Evolutionary conservation across 2,329 filamentous ascomycete species (phyloP).

Genomic region (Sodiomyces alkalinus): DNA sequence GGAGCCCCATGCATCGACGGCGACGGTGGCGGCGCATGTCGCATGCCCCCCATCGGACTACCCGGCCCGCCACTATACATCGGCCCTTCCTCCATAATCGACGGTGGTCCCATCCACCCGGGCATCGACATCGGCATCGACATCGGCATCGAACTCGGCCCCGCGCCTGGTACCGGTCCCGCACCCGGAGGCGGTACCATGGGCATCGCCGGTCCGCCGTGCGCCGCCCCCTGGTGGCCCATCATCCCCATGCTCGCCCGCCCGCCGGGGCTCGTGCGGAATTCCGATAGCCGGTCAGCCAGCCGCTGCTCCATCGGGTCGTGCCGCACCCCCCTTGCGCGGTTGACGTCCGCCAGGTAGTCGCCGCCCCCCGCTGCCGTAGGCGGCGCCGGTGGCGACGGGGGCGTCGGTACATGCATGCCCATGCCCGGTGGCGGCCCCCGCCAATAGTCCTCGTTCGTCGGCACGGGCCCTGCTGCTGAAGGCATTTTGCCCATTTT

Average conservation of each 20-base stretch:
- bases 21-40: too few species aligned
- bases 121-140: neutral
- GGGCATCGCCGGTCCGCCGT: too few species aligned
- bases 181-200: constrained; percentile 9
- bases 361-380: constrained; percentile 17
- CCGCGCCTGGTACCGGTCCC: neutral
- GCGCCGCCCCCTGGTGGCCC: too few species aligned
- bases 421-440: too few species aligned
- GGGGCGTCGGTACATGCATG: constrained; percentile 17
- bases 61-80: neutral
- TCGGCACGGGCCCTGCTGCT: too few species aligned
- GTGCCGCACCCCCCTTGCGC: constrained; percentile 23
- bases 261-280: constrained; percentile 16
- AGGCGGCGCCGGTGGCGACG: constrained; percentile 13
- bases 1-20: too few species aligned
- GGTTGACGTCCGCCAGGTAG: constrained; percentile 28
- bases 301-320: constrained; percentile 33
- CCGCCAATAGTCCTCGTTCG: too few species aligned
- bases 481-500: too few species aligned
- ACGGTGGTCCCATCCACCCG: constrained; percentile 1
- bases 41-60: too few species aligned
- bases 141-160: constrained; percentile 5
- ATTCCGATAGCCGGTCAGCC: constrained; percentile 33
- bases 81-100: neutral
- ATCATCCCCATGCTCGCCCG: constrained; percentile 7